Conservation (phyloP, 495 filamentous ascomycete species). For the Tuber umbilicatum region DNA sequence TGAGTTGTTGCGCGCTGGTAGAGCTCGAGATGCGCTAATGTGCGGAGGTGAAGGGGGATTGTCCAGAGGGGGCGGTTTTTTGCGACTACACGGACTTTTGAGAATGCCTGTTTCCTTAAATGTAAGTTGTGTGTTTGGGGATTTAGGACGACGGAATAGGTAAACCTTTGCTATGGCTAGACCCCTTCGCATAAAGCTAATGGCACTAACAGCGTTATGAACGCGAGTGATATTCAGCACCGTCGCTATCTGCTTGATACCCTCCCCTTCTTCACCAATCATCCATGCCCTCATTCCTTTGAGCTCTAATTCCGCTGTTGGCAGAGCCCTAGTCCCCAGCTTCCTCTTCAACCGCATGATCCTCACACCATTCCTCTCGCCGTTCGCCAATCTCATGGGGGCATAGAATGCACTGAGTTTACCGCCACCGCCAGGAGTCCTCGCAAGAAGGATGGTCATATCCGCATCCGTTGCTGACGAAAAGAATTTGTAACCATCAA, state of each 20-base stretch:
- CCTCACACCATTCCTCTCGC: slow-evolving; percentile 58
- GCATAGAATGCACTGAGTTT: slow-evolving; percentile 61
- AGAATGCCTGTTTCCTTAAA: slow-evolving; percentile 32
- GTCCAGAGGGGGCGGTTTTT: slow-evolving; percentile 50
- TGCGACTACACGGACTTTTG: slow-evolving; percentile 48
- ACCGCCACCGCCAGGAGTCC: slow-evolving; percentile 47
- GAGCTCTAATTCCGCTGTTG: slow-evolving; percentile 64
- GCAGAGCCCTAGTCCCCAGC: slow-evolving; percentile 61
- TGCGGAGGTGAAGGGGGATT: slow-evolving; percentile 56
- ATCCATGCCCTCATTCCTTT: slow-evolving; percentile 57
- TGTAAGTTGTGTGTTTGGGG: neutral
- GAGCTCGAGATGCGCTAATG: slow-evolving; percentile 50
- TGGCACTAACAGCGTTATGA: slow-evolving; percentile 55
- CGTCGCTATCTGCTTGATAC: slow-evolving; percentile 59
- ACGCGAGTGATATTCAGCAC: slow-evolving; percentile 64
- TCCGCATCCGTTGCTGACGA: slow-evolving; percentile 66
- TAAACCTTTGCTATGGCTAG: slow-evolving; percentile 57
- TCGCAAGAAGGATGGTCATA: slow-evolving; percentile 65
- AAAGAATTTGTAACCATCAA: slow-evolving; percentile 73
- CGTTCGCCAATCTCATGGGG: slow-evolving; percentile 54
- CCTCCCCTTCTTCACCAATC: slow-evolving; percentile 56
- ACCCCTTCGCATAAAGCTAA: slow-evolving; percentile 55
- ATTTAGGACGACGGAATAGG: slow-evolving; percentile 32
- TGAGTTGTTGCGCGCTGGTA: slow-evolving; percentile 54
- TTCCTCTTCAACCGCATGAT: slow-evolving; percentile 66